These are phyloP conservation scores for Boletus sp. DNA, from an alignment of 768 basidiomycete species.

Conservation along the genomic window DNA sequence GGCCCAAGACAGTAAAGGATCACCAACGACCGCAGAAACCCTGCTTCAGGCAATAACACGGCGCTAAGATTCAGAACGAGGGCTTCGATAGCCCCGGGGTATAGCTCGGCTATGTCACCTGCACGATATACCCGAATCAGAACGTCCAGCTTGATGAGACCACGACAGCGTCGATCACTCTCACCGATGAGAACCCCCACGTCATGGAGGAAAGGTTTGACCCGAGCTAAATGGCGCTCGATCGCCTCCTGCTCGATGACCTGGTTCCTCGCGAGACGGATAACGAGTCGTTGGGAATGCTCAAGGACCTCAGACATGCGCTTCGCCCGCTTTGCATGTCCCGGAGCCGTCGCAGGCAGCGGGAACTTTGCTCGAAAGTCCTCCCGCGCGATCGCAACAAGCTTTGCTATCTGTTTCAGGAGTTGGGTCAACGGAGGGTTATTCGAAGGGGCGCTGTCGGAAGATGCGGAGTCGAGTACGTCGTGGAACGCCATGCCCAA, in stretches of 20 bases:
- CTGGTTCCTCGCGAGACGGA: neutral
- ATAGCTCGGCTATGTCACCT: conserved; percentile 19
- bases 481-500: neutral
- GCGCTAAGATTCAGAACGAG: conserved; percentile 10
- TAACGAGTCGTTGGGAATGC: neutral
- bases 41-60: conserved; percentile 8
- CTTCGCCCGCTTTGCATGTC: conserved; percentile 7
- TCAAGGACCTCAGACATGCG: neutral
- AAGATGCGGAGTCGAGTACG: neutral
- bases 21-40: conserved; percentile 11
- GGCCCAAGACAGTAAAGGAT: conserved; percentile 16
- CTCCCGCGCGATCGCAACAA: neutral
- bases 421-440: neutral
- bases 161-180: neutral
- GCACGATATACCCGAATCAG: neutral
- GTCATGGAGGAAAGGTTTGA: conserved; percentile 2
- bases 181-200: conserved; percentile 11
- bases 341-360: conserved; percentile 5
- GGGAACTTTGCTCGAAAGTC: conserved; percentile 7
- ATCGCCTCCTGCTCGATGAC: neutral
- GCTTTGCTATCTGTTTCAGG: neutral
- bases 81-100: conserved; percentile 10
- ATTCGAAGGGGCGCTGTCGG: neutral
- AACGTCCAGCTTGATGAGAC: neutral
- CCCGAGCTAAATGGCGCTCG: conserved; percentile 1